Conservation (phyloP, 2,329 filamentous ascomycete species). For the Ilyonectria mors-panacis region DNA sequence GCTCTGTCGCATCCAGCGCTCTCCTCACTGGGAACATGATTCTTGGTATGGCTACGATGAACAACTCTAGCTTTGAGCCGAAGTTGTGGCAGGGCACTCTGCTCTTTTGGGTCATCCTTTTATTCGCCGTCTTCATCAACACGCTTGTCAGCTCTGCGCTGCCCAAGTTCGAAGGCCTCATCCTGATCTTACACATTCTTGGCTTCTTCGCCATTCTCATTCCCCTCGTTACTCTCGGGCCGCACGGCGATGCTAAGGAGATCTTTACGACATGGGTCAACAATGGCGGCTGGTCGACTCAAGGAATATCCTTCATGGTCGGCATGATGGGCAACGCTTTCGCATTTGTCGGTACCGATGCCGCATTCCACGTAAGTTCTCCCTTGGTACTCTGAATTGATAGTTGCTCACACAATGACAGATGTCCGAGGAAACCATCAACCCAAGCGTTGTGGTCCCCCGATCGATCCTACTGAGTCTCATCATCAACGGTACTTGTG, state of each 20-base stretch:
- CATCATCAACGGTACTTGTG: conserved; percentile 65
- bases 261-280: conserved; percentile 63
- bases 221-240: conserved; percentile 50
- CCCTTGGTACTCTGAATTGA: too few species aligned
- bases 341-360: conserved; percentile 52
- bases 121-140: conserved; percentile 65
- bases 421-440: conserved; percentile 63
- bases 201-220: conserved; percentile 54
- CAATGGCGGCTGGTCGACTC: conserved; percentile 58
- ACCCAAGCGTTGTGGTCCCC: conserved; percentile 66
- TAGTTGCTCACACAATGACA: conserved; percentile 25
- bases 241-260: conserved; percentile 50
- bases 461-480: conserved; percentile 65
- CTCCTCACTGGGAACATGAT: conserved; percentile 64
- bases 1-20: conserved; percentile 51
- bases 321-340: conserved; percentile 60
- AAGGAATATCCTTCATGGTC: conserved; percentile 62
- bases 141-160: conserved; percentile 61
- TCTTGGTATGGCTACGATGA: conserved; percentile 47
- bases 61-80: conserved; percentile 56
- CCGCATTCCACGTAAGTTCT: conserved; percentile 49
- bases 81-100: conserved; percentile 65
- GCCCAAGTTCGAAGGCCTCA: conserved; percentile 65
- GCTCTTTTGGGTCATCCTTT: conserved; percentile 62
- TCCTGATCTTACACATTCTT: conserved; percentile 64